phyloP scores from a whole-genome alignment of 345 rosid genomes.

The Sisymbrium irio region DNA sequence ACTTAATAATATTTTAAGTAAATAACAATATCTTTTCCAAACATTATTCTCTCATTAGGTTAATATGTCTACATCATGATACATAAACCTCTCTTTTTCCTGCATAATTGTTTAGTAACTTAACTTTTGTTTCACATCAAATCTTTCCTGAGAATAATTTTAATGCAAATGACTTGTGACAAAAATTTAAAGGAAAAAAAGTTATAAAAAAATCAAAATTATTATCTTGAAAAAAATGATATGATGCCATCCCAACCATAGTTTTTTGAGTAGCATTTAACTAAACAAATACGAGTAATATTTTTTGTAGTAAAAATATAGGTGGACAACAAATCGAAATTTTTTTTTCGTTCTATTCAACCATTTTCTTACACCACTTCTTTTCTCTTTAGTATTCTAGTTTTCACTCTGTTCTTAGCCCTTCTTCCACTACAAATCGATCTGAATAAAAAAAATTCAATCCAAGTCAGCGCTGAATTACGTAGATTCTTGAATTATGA shows the following conservation, averaged over 20 bases:
- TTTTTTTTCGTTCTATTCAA: no score
- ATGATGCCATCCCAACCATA: not conserved
- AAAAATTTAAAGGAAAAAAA: not conserved
- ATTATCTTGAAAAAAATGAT: not conserved
- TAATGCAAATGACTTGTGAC: constrained; percentile 11
- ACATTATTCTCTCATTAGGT: constrained; percentile 26
- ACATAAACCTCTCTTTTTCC: constrained; percentile 31
- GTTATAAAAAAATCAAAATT: not conserved
- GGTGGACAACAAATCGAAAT: no score
- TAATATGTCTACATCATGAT: constrained; percentile 31
- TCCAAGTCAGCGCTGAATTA: no score
- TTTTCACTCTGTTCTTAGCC: no score
- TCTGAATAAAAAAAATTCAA: no score
- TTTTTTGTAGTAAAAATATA: no score
- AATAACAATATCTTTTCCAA: constrained; percentile 22
- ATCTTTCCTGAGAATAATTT: constrained; percentile 15
- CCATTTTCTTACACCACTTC: no score
- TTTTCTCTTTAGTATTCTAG: no score
- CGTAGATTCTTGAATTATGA: no score
- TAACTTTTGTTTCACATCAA: constrained; percentile 30
- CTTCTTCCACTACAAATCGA: no score
- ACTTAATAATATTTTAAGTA: constrained; percentile 5
- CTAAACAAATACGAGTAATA: no score
- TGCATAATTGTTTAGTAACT: constrained; percentile 16
- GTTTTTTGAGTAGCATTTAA: no score